Evolutionary conservation across 2,329 filamentous ascomycete species (phyloP), one percentile per base, ranked within the genome.

Genomic region (Simplicillium aogashimaense): DNA sequence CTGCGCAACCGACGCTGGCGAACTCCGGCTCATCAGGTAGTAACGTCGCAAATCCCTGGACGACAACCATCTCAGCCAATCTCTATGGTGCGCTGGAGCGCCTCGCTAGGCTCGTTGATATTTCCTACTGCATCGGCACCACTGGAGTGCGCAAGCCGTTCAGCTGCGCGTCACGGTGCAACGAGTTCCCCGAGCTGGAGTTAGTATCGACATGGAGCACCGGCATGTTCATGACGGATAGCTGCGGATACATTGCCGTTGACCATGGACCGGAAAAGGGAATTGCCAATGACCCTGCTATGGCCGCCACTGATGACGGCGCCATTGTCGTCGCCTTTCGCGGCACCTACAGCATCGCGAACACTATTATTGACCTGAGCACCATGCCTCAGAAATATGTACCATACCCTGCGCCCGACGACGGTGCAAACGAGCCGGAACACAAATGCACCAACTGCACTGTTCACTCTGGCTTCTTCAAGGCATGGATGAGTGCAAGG

Each of bases 201-300:
- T 72, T 98, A 28, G 69, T 92, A 43, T 80, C 74, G 59, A 86
- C 88, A 10, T 98, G 88, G 84, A 89, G 94, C 55, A 95, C 92
- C 0, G 92, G 92, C 0, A 72, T 82, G 10, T 67, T 95, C 25
- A 70, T 95, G 53, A 84, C 82, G 45, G 92, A 97, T 60, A 94
- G 86, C 50, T 95, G 88, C 60, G 92, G 92, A 45, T 98, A 94
- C 61, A 80, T 97, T 42, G 89, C 86, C 0, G 66, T 97, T n/a
- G 89, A 92, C 46, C 84, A 94, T 29, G 55, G 54, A 4, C 40
- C 45, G 14, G 47, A 44, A 14, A 48, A 52, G 29, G 44, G 43
- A 18, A 44, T 44, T n/a, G 43, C 43, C 13, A 39, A 38, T 12
- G 37, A 45, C 37, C 29, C 36, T 14, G 38, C 18, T 9, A 35